Percentiles rank a stretch among this genome's conserved stretches.
phyloP scores from a whole-genome alignment of 148 eudicot species.

The Persicaria tinctoria region DNA sequence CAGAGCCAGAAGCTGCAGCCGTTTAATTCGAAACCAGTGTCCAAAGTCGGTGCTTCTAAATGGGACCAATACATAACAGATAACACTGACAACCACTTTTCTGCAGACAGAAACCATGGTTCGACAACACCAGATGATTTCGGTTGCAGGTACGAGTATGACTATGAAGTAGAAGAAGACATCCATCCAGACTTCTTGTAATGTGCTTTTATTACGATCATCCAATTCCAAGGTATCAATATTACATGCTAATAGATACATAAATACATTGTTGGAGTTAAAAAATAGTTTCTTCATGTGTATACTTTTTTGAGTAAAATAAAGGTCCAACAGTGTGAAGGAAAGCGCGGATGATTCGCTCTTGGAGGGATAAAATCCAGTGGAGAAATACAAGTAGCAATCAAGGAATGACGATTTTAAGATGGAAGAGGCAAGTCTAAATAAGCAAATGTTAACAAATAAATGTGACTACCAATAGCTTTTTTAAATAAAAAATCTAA shows the following conservation, averaged over 20 bases:
- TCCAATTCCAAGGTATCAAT: too few species aligned
- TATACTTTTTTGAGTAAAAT: too few species aligned
- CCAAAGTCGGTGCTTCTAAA: slow-evolving; percentile 3
- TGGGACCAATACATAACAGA: slow-evolving; percentile 1
- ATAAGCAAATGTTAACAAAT: not conserved
- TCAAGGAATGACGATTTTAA: not conserved
- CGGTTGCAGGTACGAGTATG: not conserved
- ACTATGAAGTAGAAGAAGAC: slow-evolving; percentile 10
- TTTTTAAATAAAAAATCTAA: not conserved
- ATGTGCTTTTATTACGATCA: not conserved
- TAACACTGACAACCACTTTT: not conserved
- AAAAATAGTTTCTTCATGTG: too few species aligned
- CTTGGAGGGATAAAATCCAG: too few species aligned
- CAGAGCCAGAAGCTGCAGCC: not conserved
- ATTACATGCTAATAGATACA: too few species aligned
- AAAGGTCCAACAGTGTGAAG: too few species aligned
- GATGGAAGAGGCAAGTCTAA: not conserved
- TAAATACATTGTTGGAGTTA: too few species aligned
- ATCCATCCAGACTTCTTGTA: slow-evolving; percentile 11
- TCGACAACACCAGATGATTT: not conserved
- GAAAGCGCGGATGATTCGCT: too few species aligned
- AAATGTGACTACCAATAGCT: not conserved
- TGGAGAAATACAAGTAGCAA: not conserved
- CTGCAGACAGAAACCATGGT: not conserved
- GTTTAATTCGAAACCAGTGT: not conserved